These are phyloP conservation scores for Brettanomyces naardenensis DNA, from an alignment of 805 yeast genomes.

Conservation along the genomic window DNA sequence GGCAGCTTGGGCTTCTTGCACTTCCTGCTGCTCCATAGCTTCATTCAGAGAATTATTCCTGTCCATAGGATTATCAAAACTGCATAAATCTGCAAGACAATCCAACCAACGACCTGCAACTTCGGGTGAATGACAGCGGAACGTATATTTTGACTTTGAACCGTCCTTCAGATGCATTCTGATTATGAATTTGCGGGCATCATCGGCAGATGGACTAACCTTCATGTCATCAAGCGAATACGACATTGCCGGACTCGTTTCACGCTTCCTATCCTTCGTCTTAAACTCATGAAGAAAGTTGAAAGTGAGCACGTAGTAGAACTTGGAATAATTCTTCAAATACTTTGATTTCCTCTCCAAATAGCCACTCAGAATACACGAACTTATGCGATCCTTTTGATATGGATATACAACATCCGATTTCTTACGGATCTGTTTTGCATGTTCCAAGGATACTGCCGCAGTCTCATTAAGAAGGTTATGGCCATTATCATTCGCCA, in stretches of 20 bases:
- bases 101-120: slow-evolving; percentile 47
- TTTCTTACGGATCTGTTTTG: slow-evolving; percentile 36
- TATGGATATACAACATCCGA: slow-evolving; percentile 47
- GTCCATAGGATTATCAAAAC: slow-evolving; percentile 37
- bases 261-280: slow-evolving; percentile 46
- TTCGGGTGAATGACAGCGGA: slow-evolving; percentile 35
- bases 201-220: slow-evolving; percentile 27
- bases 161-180: slow-evolving; percentile 25
- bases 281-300: slow-evolving; percentile 63
- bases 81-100: slow-evolving; percentile 45
- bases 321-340: slow-evolving; percentile 50
- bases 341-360: slow-evolving; percentile 55
- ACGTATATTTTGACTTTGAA: slow-evolving; percentile 24
- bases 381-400: slow-evolving; percentile 42
- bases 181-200: slow-evolving; percentile 30
- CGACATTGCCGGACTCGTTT: slow-evolving; percentile 37
- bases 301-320: slow-evolving; percentile 62
- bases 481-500: slow-evolving; percentile 34
- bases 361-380: slow-evolving; percentile 51
- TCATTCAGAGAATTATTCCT: slow-evolving; percentile 40
- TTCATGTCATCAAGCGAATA: slow-evolving; percentile 28
- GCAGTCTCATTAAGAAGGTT: slow-evolving; percentile 33
- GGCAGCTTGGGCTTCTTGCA: too few species aligned
- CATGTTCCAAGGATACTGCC: slow-evolving; percentile 17
- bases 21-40: slow-evolving; percentile 8